These are phyloP conservation scores for Lactifluus pinguis DNA, from an alignment of 768 basidiomycete species.

Conservation along the genomic window DNA sequence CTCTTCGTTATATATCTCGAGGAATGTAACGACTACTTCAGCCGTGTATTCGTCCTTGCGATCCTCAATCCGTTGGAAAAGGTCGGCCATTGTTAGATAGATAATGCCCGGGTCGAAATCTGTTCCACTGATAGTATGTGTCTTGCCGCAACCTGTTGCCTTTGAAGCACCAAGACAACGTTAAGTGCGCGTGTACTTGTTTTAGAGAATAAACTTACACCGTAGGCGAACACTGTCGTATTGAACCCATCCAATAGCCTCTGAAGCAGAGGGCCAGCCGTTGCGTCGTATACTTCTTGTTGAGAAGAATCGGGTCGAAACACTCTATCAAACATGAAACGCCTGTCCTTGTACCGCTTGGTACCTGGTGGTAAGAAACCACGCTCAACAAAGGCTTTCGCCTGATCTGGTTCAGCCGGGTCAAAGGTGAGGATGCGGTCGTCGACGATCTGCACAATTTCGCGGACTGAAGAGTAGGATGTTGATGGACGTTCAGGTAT, in stretches of 20 bases:
- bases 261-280: slow-evolving; percentile 74
- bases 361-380: slow-evolving; percentile 81
- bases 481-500: slow-evolving; percentile 45
- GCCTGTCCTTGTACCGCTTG: slow-evolving; percentile 91
- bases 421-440: slow-evolving; percentile 95
- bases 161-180: slow-evolving; percentile 25
- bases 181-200: background rate
- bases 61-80: slow-evolving; percentile 89
- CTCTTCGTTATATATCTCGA: slow-evolving; percentile 99
- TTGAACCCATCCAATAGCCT: slow-evolving; percentile 92
- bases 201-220: slow-evolving; percentile 47
- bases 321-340: slow-evolving; percentile 95
- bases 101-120: slow-evolving; percentile 86
- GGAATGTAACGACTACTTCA: slow-evolving; percentile 87
- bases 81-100: slow-evolving; percentile 93
- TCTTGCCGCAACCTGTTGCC: slow-evolving; percentile 99
- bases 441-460: slow-evolving; percentile 84
- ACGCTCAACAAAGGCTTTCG: slow-evolving; percentile 71
- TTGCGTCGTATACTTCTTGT: slow-evolving; percentile 79
- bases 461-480: slow-evolving; percentile 51
- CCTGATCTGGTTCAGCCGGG: slow-evolving; percentile 81
- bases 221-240: slow-evolving; percentile 97
- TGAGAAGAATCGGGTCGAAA: slow-evolving; percentile 77
- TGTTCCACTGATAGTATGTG: slow-evolving; percentile 95
- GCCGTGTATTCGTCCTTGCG: slow-evolving; percentile 76